Conservation (phyloP, 2,329 filamentous ascomycete genomes). For the Sarocladiaceae sp. region DNA sequence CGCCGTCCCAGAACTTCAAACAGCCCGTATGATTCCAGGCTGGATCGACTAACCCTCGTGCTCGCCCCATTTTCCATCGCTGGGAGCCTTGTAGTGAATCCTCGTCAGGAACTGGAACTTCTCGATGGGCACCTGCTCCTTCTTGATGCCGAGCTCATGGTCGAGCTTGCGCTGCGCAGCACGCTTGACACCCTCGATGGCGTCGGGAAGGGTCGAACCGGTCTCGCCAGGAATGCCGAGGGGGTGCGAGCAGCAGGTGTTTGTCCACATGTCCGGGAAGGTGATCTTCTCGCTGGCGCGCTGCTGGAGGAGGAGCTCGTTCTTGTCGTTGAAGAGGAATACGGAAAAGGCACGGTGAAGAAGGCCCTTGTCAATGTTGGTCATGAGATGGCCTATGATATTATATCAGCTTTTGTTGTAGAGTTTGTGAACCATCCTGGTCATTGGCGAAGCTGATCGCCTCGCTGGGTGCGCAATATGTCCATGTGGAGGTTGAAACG, state of each 20-base stretch:
- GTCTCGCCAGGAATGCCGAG: constrained; percentile 88
- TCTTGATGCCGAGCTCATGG: constrained; percentile 89
- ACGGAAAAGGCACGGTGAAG: constrained; percentile 96
- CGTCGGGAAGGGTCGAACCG: constrained; percentile 71
- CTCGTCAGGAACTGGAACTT: constrained; percentile 90
- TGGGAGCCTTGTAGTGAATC: constrained; percentile 97
- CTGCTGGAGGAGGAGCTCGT: constrained; percentile 90
- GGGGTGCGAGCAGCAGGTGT: constrained; percentile 98
- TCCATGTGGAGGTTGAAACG: constrained; percentile 32
- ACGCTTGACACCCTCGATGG: constrained; percentile 79
- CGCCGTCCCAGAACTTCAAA: neutral
- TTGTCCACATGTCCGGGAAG: constrained; percentile 99
- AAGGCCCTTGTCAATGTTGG: constrained; percentile 93
- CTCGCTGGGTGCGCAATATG: no score
- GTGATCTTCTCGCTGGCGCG: constrained; percentile 96
- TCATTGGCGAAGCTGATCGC: no score
- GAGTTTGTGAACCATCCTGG: no score
- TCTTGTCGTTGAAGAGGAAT: constrained; percentile 93
- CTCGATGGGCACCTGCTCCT: constrained; percentile 81
- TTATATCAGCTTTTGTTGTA: neutral
- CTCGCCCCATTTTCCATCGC: constrained; percentile 97
- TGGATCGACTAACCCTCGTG: constrained; percentile 79
- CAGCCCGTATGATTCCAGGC: neutral
- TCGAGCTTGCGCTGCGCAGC: constrained; percentile 90
- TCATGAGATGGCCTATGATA: constrained; percentile 83